Base-by-base conservation (phyloP, 106 monocot genomes). In the Xerophyta viscosa region DNA sequence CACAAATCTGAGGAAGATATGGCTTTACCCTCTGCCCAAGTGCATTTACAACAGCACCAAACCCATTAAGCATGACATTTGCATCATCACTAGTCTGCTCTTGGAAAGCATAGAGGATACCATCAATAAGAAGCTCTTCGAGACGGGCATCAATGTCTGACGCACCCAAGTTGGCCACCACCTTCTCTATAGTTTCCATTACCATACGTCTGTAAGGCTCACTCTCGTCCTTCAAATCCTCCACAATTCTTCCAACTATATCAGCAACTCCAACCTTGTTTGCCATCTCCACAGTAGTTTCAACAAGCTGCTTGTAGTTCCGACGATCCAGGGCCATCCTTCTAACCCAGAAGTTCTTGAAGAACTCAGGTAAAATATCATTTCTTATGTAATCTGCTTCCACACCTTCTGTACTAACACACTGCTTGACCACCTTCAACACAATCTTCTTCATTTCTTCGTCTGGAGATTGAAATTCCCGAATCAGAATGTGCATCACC, bases 401-500 rank as follows among this genome's bases (percentile, higher is more conserved):
- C 47, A 94, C 94, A 50, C 94, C 94, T 63, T 94, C 94, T 7
- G 94, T 88, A 39, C 94, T 88, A 3, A 88, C 94, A 66, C 94
- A 94, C 43, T 94, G 94, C 77, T 94, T 94, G 2, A 94, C 94
- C 45, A 94, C 94, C 49, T 94, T 94, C 11, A 94, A 61, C 39
- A 94, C 88, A 73, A 94, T 88, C 58, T 94, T 94, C 67, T 94
- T 94, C 94, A 94, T 94, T 71, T 94, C 94, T 64, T 94, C 94
- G 63, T 94, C 94, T 3, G 94, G 94, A 2, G 94, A 94, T 56
- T 88, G 88, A 45, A 94, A 94, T 61, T 94, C 94, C 24, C 88
- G 84, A 25, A 94, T 94, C 18, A 94, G 72, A 31, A 94, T 73
- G 20, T 63, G 58, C 84, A 94, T 88, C 47, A 94, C 94, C 57